phyloP scores from a whole-genome alignment of 305 asterid genomes.

The Fraxinus velutina region DNA sequence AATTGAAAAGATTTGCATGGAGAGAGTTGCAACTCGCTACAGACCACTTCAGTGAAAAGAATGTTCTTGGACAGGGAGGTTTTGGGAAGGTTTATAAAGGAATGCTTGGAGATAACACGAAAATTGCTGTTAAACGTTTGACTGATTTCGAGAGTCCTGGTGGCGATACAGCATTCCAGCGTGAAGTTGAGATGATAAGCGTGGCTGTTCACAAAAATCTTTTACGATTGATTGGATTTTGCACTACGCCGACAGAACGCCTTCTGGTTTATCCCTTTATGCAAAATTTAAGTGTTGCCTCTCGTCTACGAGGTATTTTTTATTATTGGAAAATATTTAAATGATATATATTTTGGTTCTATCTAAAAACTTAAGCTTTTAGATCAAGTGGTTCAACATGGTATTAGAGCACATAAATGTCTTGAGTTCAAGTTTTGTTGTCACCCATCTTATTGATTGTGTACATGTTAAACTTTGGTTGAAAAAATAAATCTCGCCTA shows the following conservation, averaged over 20 bases:
- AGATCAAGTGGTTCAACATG: background rate
- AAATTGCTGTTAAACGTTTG: slow-evolving; percentile 86
- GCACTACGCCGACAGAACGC: slow-evolving; percentile 94
- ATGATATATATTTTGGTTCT: background rate
- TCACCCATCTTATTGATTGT: background rate
- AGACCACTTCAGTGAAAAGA: slow-evolving; percentile 73
- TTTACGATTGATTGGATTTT: slow-evolving; percentile 75
- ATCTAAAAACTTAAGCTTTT: background rate
- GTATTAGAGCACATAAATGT: background rate
- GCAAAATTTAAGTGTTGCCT: slow-evolving; percentile 91
- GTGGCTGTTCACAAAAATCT: slow-evolving; percentile 94
- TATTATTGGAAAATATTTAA: background rate
- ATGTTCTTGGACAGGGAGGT: slow-evolving; percentile 92
- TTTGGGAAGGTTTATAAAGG: slow-evolving; percentile 95
- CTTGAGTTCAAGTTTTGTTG: background rate
- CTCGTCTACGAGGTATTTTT: slow-evolving; percentile 74
- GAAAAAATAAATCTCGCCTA: background rate
- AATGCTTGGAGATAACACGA: slow-evolving; percentile 67
- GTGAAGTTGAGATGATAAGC: slow-evolving; percentile 97
- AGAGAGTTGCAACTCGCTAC: slow-evolving; percentile 93
- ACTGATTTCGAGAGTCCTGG: slow-evolving; percentile 87
- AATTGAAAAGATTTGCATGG: slow-evolving; percentile 88
- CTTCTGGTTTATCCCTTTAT: slow-evolving; percentile 90
- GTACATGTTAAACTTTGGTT: background rate
- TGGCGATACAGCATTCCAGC: slow-evolving; percentile 86